These are phyloP conservation scores for Syzygium grande DNA, from an alignment of 345 rosid genomes.

Conservation along the genomic window DNA sequence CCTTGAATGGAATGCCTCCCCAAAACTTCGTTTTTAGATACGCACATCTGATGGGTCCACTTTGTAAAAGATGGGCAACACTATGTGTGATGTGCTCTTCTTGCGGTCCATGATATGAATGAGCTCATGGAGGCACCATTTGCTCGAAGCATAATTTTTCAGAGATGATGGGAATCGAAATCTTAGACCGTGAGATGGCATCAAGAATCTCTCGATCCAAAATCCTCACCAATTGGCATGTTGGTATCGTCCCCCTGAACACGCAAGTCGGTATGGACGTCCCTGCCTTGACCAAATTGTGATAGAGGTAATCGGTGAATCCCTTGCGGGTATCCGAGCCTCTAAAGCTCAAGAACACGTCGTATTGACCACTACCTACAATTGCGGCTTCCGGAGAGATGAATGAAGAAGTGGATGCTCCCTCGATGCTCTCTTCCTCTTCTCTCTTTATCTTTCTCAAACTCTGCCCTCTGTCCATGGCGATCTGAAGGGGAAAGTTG, in stretches of 20 bases:
- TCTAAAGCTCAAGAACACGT: background rate
- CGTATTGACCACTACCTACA: background rate
- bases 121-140: background rate
- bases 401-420: background rate
- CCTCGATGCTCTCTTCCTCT: background rate
- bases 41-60: background rate
- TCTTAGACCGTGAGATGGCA: background rate
- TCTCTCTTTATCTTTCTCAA: background rate
- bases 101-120: background rate
- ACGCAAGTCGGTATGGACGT: background rate
- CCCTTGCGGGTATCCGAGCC: background rate
- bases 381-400: fast-evolving
- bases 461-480: background rate
- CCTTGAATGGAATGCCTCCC: background rate
- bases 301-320: background rate
- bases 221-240: background rate
- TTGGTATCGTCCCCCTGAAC: background rate
- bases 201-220: background rate
- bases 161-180: background rate
- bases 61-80: background rate
- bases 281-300: background rate
- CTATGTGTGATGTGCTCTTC: background rate
- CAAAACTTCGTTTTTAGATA: background rate
- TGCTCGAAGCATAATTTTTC: background rate
- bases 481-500: background rate